phyloP scores from a whole-genome alignment of 108 stramenopile genomes.

The Cyclotella baltica region DNA sequence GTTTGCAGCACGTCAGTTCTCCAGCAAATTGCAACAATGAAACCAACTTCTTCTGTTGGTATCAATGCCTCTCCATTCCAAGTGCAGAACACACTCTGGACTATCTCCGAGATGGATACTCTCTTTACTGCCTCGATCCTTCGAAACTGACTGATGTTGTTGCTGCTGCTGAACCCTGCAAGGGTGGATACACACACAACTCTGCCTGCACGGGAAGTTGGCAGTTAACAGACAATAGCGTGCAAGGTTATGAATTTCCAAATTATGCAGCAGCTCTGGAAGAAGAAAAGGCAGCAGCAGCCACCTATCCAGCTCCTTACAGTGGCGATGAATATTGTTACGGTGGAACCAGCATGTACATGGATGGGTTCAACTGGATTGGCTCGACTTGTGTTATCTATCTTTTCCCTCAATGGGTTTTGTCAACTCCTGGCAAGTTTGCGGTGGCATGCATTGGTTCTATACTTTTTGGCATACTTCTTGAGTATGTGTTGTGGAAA shows the following conservation, averaged over 20 bases:
- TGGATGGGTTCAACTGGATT: slow-evolving; percentile 86
- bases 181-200: slow-evolving; percentile 57
- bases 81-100: slow-evolving; percentile 51
- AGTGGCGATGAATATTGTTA: slow-evolving; percentile 66
- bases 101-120: slow-evolving; percentile 66
- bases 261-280: slow-evolving; percentile 10
- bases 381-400: slow-evolving; percentile 78
- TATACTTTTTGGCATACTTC: slow-evolving; percentile 59
- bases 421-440: slow-evolving; percentile 65
- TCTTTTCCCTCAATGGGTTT: slow-evolving; percentile 71
- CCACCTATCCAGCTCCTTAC: not conserved
- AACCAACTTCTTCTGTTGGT: slow-evolving; percentile 89
- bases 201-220: slow-evolving; percentile 69
- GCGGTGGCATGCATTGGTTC: slow-evolving; percentile 62
- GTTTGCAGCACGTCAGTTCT: slow-evolving; percentile 62
- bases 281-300: slow-evolving; percentile 10
- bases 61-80: slow-evolving; percentile 78
- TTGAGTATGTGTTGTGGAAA: slow-evolving; percentile 64
- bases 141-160: slow-evolving; percentile 52
- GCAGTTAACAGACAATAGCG: slow-evolving; percentile 56
- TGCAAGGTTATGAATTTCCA: slow-evolving; percentile 38
- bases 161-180: slow-evolving; percentile 64
- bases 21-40: slow-evolving; percentile 73
- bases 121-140: slow-evolving; percentile 83
- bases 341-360: slow-evolving; percentile 86